phyloP scores from a whole-genome alignment of 208 protist species.

The Trypanosoma platydactyli region DNA sequence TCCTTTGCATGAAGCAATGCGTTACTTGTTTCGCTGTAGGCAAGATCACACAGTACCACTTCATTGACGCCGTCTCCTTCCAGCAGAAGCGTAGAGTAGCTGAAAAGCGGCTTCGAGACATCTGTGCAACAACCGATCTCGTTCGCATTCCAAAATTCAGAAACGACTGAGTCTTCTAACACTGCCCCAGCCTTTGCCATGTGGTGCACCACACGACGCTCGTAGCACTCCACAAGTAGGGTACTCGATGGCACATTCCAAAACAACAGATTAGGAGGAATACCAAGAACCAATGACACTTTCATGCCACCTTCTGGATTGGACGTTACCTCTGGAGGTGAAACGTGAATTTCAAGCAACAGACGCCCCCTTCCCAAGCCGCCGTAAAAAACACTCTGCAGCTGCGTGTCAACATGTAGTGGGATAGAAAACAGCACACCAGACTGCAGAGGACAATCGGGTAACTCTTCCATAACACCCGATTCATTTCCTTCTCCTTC shows the following conservation, averaged over 20 bases:
- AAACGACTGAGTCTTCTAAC: background rate
- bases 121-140: background rate
- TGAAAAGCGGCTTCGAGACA: conserved; percentile 1
- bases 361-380: conserved; percentile 11
- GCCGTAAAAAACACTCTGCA: conserved; percentile 1
- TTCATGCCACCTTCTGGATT: conserved; percentile 3
- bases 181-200: background rate
- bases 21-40: conserved; percentile 16
- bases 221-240: conserved; percentile 10
- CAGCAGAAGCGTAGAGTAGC: conserved; percentile 9
- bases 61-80: background rate
- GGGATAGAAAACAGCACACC: conserved; percentile 25
- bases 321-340: background rate
- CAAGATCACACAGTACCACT: background rate
- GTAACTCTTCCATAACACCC: background rate
- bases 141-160: background rate
- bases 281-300: conserved; percentile 18
- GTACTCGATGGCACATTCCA: background rate
- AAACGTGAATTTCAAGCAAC: conserved; percentile 11
- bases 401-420: background rate
- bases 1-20: conserved; percentile 3
- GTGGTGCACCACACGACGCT: conserved; percentile 22
- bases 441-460: background rate
- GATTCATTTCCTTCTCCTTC: conserved; percentile 9
- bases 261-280: conserved; percentile 14